Evolutionary conservation across 805 yeast genomes (phyloP).

Genomic region (Candida maesae): DNA sequence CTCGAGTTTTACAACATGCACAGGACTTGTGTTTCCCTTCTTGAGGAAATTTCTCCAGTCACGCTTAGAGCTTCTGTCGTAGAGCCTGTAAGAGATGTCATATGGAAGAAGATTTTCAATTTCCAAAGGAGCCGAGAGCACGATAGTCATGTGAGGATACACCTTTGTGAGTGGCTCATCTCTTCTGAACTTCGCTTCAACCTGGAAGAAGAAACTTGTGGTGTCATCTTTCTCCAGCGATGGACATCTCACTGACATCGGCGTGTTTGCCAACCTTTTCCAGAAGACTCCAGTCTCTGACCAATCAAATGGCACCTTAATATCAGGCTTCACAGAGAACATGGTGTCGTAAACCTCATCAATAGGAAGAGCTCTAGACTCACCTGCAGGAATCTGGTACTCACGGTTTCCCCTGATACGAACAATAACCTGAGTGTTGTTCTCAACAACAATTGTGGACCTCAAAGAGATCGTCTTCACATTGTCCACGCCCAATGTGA

Average conservation of each 20-base stretch:
- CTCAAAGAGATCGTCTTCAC: constrained; percentile 75
- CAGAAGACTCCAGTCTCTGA: constrained; percentile 60
- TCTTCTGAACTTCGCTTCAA: constrained; percentile 58
- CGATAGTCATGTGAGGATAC: constrained; percentile 80
- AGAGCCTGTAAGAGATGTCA: constrained; percentile 69
- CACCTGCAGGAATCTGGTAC: constrained; percentile 50
- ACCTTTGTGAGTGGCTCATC: constrained; percentile 69
- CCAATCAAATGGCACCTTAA: constrained; percentile 61
- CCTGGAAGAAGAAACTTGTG: constrained; percentile 63
- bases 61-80: constrained; percentile 65
- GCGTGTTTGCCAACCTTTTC: constrained; percentile 50
- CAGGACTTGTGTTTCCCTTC: constrained; percentile 64
- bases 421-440: constrained; percentile 53
- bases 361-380: constrained; percentile 68
- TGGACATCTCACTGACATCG: constrained; percentile 59
- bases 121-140: constrained; percentile 80
- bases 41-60: constrained; percentile 62
- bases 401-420: constrained; percentile 32
- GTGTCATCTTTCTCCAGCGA: constrained; percentile 36
- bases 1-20: constrained; percentile 76
- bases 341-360: constrained; percentile 56
- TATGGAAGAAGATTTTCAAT: constrained; percentile 82
- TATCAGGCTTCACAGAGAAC: constrained; percentile 60
- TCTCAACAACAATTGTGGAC: constrained; percentile 69
- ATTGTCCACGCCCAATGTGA: constrained; percentile 66